Evolutionary conservation across 495 filamentous ascomycete species (phyloP), one percentile per base, ranked within the genome.

Genomic region (Extremus antarcticus): DNA sequence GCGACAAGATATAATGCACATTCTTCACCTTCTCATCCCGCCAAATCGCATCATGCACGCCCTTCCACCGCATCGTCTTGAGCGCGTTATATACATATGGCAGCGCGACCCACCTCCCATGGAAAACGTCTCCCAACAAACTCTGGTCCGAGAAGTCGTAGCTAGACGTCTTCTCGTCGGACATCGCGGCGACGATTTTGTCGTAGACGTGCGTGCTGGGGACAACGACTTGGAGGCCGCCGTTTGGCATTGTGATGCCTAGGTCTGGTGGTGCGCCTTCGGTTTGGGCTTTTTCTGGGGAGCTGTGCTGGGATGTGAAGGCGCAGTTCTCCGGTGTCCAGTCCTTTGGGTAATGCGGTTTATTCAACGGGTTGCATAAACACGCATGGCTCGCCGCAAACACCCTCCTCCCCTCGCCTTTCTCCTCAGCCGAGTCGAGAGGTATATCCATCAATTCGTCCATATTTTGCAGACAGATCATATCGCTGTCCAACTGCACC

Each of bases 51-150:
- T 72, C 69, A 58, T 94, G 88, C 51, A 88, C 84, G 7, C 74
- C 77, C 39, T 75, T 63, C 78, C 78, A 78, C 38, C 86, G 74
- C 66, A 90, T 58, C 17, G 88, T 88, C 72, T 90, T 90, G 43
- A 92, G 70, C 43, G 85, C 88, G 68, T 94, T 94, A 68, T 91
- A 92, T 22, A 80, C 72, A 54, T 90, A 92, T 23, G 85, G 83
- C 45, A 94, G 66, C 8, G 81, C 67, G 7, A 85, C 80, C 88
- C 87, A 94, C 10, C 81, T 73, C 2, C 77, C 80, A 1, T 58
- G 48, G 67, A 86, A 91, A 0, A 83, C 56, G 58, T 86, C 82
- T 0, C 76, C 74, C 8, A 94, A 74, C 9, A 94, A 71, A 2
- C 73, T 77, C 68, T 94, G 88, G 56, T 94, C 88, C 1, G 86